Conservation (phyloP, 2,329 filamentous ascomycete genomes). For the Furcasterigmium sp. region DNA sequence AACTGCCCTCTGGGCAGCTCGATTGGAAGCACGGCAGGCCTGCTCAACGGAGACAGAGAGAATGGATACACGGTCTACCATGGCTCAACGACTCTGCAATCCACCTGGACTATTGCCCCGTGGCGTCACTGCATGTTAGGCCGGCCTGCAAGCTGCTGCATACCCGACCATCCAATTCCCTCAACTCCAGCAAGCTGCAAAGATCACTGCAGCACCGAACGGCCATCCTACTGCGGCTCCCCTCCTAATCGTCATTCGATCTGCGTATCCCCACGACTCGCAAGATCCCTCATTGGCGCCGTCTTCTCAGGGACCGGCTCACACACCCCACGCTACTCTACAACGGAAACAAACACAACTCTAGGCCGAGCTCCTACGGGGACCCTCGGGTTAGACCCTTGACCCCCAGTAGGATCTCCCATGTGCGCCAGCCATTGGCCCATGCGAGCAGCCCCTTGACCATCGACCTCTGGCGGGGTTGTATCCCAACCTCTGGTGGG, state of each 20-base stretch:
- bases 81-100: too few species aligned
- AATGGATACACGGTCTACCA: too few species aligned
- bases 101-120: not conserved
- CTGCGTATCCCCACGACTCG: too few species aligned
- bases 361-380: not conserved
- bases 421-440: slow-evolving; percentile 40
- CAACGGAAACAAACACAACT: not conserved
- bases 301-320: not conserved
- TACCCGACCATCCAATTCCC: too few species aligned
- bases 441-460: slow-evolving; percentile 13
- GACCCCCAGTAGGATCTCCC: slow-evolving; percentile 14
- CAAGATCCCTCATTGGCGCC: not conserved
- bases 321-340: slow-evolving; percentile 1
- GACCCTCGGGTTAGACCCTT: not conserved
- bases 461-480: slow-evolving; percentile 1
- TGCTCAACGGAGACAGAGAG: too few species aligned
- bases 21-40: too few species aligned
- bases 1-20: too few species aligned
- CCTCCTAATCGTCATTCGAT: too few species aligned
- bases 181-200: too few species aligned
- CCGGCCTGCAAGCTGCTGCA: too few species aligned
- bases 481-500: slow-evolving; percentile 2
- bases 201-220: too few species aligned
- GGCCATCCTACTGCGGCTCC: too few species aligned
- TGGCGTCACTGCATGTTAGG: not conserved